Conservation (phyloP, 352 stramenopile species). For the Globisporangium canariense region DNA sequence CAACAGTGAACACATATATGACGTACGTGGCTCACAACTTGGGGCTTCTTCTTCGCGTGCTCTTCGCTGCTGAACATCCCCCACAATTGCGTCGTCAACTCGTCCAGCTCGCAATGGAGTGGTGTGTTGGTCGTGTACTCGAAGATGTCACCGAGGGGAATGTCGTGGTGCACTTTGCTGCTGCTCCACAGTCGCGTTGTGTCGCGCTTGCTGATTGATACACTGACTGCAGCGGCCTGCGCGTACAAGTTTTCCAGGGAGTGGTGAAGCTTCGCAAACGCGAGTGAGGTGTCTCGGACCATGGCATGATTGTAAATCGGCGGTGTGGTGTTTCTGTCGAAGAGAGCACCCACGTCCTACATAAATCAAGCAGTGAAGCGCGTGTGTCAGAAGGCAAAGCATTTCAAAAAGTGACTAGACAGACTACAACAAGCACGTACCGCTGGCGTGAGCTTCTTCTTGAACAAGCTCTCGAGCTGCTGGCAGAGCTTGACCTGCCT, state of each 20-base stretch:
- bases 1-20: neutral
- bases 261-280: neutral
- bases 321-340: neutral
- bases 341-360: neutral
- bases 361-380: too few relatives aligned
- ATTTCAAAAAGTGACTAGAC: too few relatives aligned
- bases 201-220: neutral
- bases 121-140: constrained; percentile 9
- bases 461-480: constrained; percentile 35
- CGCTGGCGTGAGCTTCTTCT: constrained; percentile 14
- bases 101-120: neutral
- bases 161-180: constrained; percentile 12
- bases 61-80: neutral
- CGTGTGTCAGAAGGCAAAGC: too few relatives aligned
- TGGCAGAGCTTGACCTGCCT: constrained; percentile 43
- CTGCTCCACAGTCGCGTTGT: constrained; percentile 3
- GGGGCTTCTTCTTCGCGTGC: neutral
- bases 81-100: neutral
- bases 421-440: neutral
- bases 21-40: neutral
- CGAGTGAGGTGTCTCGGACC: neutral
- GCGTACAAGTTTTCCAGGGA: neutral
- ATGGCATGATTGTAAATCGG: neutral
- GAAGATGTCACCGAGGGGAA: neutral
- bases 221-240: neutral